Conservation (phyloP, 805 yeast genomes). For the Sugiyamaella floridensis region DNA sequence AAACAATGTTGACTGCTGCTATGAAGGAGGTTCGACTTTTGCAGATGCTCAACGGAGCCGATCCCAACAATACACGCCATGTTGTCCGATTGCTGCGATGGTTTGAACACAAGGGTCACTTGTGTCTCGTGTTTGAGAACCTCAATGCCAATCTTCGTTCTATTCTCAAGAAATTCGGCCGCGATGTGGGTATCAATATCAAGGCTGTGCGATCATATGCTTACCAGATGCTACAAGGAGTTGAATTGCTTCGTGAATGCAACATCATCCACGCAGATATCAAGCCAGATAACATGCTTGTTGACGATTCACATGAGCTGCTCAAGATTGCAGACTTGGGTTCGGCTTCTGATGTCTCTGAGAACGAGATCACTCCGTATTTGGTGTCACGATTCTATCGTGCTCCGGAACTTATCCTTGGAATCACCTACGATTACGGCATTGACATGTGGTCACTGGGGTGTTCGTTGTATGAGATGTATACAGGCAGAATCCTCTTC, state of each 20-base stretch:
- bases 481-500: constrained; percentile 82
- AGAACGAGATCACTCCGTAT: constrained; percentile 27
- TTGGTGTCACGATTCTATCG: constrained; percentile 59
- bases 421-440: constrained; percentile 50
- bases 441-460: constrained; percentile 97
- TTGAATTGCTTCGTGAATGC: constrained; percentile 60
- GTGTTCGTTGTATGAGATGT: constrained; percentile 87
- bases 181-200: constrained; percentile 72
- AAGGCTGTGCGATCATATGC: constrained; percentile 63
- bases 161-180: constrained; percentile 66
- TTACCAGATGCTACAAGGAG: constrained; percentile 61
- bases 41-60: constrained; percentile 57
- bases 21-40: constrained; percentile 74
- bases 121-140: constrained; percentile 80
- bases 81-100: constrained; percentile 66
- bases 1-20: constrained; percentile 59
- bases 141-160: constrained; percentile 76
- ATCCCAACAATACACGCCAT: constrained; percentile 52
- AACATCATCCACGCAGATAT: constrained; percentile 83
- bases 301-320: constrained; percentile 54
- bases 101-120: constrained; percentile 76
- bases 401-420: constrained; percentile 71
- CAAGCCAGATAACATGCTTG: constrained; percentile 82
- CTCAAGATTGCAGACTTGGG: constrained; percentile 88
- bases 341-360: constrained; percentile 46